Percentiles rank a stretch among this genome's conserved stretches.
Conservation (phyloP, 176 grass and related monocot species). For the Carex parvula region DNA sequence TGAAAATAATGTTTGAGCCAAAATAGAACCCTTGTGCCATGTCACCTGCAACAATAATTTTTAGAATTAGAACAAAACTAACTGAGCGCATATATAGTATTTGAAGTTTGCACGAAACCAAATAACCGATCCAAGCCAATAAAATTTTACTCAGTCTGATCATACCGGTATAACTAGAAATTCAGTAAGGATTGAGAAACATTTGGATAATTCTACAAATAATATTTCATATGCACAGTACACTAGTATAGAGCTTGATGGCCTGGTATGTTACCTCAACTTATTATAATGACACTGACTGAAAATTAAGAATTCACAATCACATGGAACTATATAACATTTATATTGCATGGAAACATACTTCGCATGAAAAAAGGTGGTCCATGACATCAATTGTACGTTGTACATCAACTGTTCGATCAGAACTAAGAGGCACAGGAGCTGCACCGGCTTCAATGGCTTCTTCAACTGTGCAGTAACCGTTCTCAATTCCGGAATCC, state of each 20-base stretch:
- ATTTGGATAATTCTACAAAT: background rate
- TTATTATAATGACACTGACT: background rate
- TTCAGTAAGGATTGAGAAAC: background rate
- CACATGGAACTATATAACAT: conserved; percentile 22
- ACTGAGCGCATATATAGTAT: background rate
- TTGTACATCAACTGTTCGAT: conserved; percentile 73
- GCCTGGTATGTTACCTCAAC: background rate
- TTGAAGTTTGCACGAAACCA: background rate
- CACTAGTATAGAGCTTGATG: background rate
- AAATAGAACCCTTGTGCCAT: conserved; percentile 89
- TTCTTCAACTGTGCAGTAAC: conserved; percentile 78
- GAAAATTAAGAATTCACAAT: conserved; percentile 8
- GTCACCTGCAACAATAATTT: conserved; percentile 52
- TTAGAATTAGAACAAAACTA: conserved; percentile 14
- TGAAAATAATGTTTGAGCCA: conserved; percentile 94
- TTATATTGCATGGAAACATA: conserved; percentile 40
- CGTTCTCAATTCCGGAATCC: conserved; percentile 85
- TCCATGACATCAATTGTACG: conserved; percentile 80
- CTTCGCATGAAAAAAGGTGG: conserved; percentile 98
- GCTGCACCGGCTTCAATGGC: conserved; percentile 86
- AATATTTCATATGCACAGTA: background rate
- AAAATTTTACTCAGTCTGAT: background rate
- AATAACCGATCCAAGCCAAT: background rate
- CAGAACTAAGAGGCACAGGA: conserved; percentile 79
- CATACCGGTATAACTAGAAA: background rate